These are phyloP conservation scores for Avena insularis DNA, from an alignment of 176 grass and related monocot genomes.

Conservation along the genomic window DNA sequence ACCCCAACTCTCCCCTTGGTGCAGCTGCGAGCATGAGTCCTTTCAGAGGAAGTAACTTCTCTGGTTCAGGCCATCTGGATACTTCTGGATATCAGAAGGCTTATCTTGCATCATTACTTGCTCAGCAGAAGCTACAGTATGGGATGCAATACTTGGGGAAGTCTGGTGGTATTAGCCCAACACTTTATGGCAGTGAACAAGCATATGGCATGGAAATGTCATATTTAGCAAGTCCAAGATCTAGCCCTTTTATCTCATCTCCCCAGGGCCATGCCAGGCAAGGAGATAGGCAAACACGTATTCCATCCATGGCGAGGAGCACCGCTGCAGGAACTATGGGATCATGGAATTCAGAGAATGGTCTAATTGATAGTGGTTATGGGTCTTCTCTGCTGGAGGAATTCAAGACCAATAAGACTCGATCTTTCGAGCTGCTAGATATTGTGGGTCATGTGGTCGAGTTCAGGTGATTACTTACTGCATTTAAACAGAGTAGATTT, in stretches of 20 bases:
- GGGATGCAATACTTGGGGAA: conserved; percentile 65
- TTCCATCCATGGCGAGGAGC: conserved; percentile 54
- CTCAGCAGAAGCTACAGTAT: conserved; percentile 90
- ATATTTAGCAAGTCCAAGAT: conserved; percentile 62
- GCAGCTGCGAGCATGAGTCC: conserved; percentile 58
- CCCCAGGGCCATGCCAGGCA: conserved; percentile 67
- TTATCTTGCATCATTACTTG: conserved; percentile 69
- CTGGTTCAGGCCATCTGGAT: conserved; percentile 64
- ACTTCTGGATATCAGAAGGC: conserved; percentile 78
- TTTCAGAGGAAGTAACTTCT: conserved; percentile 68
- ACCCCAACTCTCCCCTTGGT: conserved; percentile 64
- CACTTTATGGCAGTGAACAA: conserved; percentile 62
- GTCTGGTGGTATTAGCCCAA: conserved; percentile 69
- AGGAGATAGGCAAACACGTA: conserved; percentile 61
- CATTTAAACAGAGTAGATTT: conserved; percentile 11
- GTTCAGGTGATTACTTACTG: conserved; percentile 78
- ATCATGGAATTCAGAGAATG: conserved; percentile 62
- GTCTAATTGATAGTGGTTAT: conserved; percentile 66
- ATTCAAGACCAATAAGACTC: conserved; percentile 96
- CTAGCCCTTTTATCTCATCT: conserved; percentile 57
- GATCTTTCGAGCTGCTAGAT: conserved; percentile 87
- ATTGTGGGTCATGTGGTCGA: conserved; percentile 89
- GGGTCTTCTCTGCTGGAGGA: conserved; percentile 90
- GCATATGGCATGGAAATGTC: conserved; percentile 70
- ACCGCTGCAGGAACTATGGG: conserved; percentile 53